Evolutionary conservation across 768 basidiomycete species (phyloP).

Genomic region (Podaxis carcinomalis): DNA sequence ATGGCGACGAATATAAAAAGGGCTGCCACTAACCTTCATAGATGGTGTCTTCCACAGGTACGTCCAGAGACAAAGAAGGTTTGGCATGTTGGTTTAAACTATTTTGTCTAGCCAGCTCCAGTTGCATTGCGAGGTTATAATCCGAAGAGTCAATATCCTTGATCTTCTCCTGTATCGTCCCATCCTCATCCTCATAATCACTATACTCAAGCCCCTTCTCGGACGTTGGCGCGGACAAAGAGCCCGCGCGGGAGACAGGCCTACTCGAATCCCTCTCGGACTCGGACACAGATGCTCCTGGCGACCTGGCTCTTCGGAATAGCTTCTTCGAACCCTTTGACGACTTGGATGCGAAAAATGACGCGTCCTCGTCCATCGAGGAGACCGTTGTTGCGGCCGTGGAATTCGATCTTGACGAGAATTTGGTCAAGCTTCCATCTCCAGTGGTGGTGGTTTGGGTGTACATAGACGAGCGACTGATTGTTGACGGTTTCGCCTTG

Average conservation of each 20-base stretch:
- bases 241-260: slow-evolving; percentile 28
- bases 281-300: slow-evolving; percentile 37
- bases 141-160: slow-evolving; percentile 61
- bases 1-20: background rate
- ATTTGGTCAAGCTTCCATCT: slow-evolving; percentile 66
- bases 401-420: slow-evolving; percentile 69
- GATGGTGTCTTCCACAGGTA: slow-evolving; percentile 59
- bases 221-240: slow-evolving; percentile 41
- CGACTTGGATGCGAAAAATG: slow-evolving; percentile 39
- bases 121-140: slow-evolving; percentile 67
- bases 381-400: slow-evolving; percentile 62
- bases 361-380: slow-evolving; percentile 58
- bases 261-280: slow-evolving; percentile 41
- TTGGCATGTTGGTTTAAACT: slow-evolving; percentile 70
- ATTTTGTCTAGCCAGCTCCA: slow-evolving; percentile 82
- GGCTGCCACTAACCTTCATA: slow-evolving; percentile 59
- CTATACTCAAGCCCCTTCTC: slow-evolving; percentile 37
- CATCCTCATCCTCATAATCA: slow-evolving; percentile 44
- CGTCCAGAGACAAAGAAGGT: slow-evolving; percentile 36
- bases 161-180: slow-evolving; percentile 29
- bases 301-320: slow-evolving; percentile 38
- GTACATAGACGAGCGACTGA: slow-evolving; percentile 69
- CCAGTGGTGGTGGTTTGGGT: slow-evolving; percentile 67
- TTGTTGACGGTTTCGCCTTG: slow-evolving; percentile 59
- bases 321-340: slow-evolving; percentile 43